Evolutionary conservation across 2,329 filamentous ascomycete genomes (phyloP), one percentile per base, ranked within the genome.

Genomic region (Colletotrichum sp.): DNA sequence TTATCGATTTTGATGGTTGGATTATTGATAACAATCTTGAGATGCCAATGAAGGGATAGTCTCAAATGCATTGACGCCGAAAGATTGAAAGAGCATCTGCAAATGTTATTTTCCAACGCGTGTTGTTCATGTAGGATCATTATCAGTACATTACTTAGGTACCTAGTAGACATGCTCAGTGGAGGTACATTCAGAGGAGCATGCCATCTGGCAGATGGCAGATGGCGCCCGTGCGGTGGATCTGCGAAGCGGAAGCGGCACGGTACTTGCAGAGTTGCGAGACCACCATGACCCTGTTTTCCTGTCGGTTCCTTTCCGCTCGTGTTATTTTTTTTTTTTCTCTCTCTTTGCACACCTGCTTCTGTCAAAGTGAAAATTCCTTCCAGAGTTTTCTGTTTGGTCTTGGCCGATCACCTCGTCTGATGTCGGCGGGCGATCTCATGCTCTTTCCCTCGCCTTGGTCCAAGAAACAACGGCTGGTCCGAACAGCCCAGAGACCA

Each of bases 141-240:
- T n/a, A n/a, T n/a, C 59, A 30, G 26, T 36, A 63, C 30, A 36
- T 21, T 24, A 15, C 13, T 34, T 34, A n/a, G n/a, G 12, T 34
- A 15, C 6, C 6, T 52, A 21, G 43, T 39, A 18, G 36, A 18
- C 36, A 39, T 34, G 3, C 36, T 39, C 36, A 39, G 36, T 18
- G 15, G 36, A 39, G 43, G 43, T 52, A 52, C 43, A 52, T 3
- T 13, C 43, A 52, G 10, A 21, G n/a, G n/a, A 52, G 43, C n/a
- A 52, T 63, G 59, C 16, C 26, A 59, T 24, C 21, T 59, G 55
- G 24, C 24, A 59, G 55, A 63, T 67, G 61, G 52, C 69, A 75
- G 70, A 68, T 75, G 73, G 61, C 68, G 73, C 28, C 64, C 30
- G 21, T 72, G 73, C 69, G n/a, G 73, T 75, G 73, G 70, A 67